phyloP scores from a whole-genome alignment of 2,329 filamentous ascomycete species.

The Scedosporium boydii region DNA sequence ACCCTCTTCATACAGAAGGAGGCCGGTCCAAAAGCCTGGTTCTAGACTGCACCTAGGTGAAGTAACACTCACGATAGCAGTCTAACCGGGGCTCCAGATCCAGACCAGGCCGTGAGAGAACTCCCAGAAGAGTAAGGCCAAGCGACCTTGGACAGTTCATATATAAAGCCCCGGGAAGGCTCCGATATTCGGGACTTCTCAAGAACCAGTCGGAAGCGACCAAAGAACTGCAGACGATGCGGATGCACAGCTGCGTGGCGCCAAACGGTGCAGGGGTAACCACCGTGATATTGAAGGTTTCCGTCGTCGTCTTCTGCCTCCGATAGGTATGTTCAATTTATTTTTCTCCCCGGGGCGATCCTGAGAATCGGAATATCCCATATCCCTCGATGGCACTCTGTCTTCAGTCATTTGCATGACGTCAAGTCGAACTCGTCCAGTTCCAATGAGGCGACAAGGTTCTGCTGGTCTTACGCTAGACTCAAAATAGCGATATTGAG shows the following conservation, averaged over 20 bases:
- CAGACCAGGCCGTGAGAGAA: too few relatives aligned
- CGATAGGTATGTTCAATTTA: too few relatives aligned
- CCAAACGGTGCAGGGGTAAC: background rate
- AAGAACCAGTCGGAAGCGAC: background rate
- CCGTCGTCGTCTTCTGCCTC: background rate
- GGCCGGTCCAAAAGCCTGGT: too few relatives aligned
- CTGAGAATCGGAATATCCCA: too few relatives aligned
- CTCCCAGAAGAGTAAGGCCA: too few relatives aligned
- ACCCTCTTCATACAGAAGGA: too few relatives aligned
- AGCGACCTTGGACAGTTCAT: too few relatives aligned
- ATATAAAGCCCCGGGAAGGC: too few relatives aligned
- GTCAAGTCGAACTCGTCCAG: background rate
- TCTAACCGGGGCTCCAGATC: too few relatives aligned
- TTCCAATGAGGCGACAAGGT: background rate
- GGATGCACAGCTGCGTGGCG: background rate
- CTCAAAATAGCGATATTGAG: background rate
- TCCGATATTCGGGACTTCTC: too few relatives aligned
- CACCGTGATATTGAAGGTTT: background rate
- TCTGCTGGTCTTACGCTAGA: background rate
- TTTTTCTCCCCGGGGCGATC: background rate
- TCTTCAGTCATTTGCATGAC: background rate
- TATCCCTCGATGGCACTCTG: background rate
- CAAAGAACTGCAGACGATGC: background rate
- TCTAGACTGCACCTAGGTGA: too few relatives aligned
- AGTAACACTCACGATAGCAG: too few relatives aligned